Conservation (phyloP, 768 basidiomycete genomes). For the Hygrocybe coccinea region DNA sequence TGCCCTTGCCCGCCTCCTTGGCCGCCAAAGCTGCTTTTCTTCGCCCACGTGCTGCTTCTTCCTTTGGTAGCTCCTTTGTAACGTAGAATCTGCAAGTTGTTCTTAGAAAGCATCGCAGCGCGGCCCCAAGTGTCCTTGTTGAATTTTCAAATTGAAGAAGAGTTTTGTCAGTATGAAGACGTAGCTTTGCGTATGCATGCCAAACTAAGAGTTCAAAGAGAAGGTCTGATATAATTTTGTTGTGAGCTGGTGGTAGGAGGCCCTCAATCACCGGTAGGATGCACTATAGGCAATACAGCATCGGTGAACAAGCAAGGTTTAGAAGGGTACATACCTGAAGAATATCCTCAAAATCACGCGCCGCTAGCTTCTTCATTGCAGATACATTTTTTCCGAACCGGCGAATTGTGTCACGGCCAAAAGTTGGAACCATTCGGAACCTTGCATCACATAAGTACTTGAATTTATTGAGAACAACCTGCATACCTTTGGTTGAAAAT, state of each 20-base stretch:
- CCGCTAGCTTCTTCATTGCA: slow-evolving; percentile 20
- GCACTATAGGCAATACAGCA: slow-evolving; percentile 21
- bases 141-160: slow-evolving; percentile 20
- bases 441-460: slow-evolving; percentile 5
- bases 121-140: slow-evolving; percentile 23
- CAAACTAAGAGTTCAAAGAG: slow-evolving; percentile 32
- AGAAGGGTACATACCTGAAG: slow-evolving; percentile 21
- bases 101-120: slow-evolving; percentile 25
- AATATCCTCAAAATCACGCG: slow-evolving; percentile 29
- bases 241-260: slow-evolving; percentile 27
- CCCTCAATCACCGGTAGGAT: slow-evolving; percentile 35
- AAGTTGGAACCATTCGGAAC: slow-evolving; percentile 12
- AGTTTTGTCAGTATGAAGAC: slow-evolving; percentile 35
- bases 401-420: slow-evolving; percentile 18
- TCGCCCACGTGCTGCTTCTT: slow-evolving; percentile 29
- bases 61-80: slow-evolving; percentile 35
- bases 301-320: slow-evolving; percentile 7
- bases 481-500: slow-evolving; percentile 18
- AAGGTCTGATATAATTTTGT: slow-evolving; percentile 26
- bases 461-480: background rate
- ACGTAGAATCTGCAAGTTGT: slow-evolving; percentile 22
- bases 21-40: slow-evolving; percentile 9
- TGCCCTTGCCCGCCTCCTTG: background rate
- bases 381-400: slow-evolving; percentile 20
- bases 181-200: slow-evolving; percentile 40